A percentile compares a stretch with the other conserved stretches of the same genome.
These are phyloP conservation scores for Rubus parviflorus DNA, from an alignment of 306 rosid genomes.

Conservation along the genomic window DNA sequence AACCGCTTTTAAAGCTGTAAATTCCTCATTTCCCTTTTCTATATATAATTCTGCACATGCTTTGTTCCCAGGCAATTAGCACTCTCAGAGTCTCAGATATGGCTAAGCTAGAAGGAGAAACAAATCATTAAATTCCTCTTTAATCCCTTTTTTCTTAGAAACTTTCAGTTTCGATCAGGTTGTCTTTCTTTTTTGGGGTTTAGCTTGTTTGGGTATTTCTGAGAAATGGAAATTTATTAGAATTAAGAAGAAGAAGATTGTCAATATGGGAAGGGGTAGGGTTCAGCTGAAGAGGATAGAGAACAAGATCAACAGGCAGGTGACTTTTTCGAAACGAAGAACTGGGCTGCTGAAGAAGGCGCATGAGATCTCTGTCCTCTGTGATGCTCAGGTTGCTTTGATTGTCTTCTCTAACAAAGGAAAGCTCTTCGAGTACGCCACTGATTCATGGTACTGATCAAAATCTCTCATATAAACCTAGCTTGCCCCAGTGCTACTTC, in stretches of 20 bases:
- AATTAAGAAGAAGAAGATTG: too few relatives aligned
- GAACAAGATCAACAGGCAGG: constrained; percentile 89
- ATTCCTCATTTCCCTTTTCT: not conserved
- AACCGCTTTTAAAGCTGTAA: constrained; percentile 18
- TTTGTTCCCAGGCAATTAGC: constrained; percentile 31
- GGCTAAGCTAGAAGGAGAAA: constrained; percentile 30
- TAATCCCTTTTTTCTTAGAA: constrained; percentile 17
- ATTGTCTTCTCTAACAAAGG: constrained; percentile 86
- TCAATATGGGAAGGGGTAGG: constrained; percentile 86
- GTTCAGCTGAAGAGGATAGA: constrained; percentile 84
- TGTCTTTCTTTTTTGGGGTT: constrained; percentile 21
- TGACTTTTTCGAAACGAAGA: constrained; percentile 90
- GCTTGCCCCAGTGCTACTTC: not conserved
- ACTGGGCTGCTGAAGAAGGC: constrained; percentile 81
- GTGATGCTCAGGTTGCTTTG: constrained; percentile 95
- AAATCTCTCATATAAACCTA: not conserved
- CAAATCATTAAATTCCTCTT: constrained; percentile 16
- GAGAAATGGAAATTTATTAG: not conserved
- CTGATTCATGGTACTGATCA: constrained; percentile 68
- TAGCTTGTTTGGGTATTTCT: constrained; percentile 36
- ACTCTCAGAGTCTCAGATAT: constrained; percentile 24
- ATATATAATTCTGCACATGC: constrained; percentile 12
- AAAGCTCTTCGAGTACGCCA: constrained; percentile 83
- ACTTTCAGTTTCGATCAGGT: constrained; percentile 10
- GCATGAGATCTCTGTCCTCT: constrained; percentile 89